Evolutionary conservation across 2,329 filamentous ascomycete species (phyloP), one percentile per base, ranked within the genome.

Genomic region (Zymoseptoria ardabiliae): DNA sequence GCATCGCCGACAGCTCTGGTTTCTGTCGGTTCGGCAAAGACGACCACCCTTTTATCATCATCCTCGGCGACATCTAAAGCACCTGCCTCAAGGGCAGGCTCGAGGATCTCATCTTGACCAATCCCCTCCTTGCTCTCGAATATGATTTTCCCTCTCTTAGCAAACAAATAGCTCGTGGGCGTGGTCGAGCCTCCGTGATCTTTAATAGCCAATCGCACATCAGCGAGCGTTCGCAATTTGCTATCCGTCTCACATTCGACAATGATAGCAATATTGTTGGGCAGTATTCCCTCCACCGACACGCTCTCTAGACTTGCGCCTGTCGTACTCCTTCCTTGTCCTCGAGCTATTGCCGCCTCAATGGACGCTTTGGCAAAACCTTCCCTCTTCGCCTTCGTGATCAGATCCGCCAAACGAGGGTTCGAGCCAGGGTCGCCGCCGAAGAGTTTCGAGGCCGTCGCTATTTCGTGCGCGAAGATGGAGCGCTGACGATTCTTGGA

Each of bases 241-340:
- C 85, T 91, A 68, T 96, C 92, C 4, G 91, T 93, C 73, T 94
- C 88, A 68, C 88, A 85, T 68, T 97, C 91, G 70, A 96, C 83
- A 10, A 97, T 86, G 5, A 93, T 79, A 10, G 90, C 91, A 17
- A 87, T 78, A 2, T 82, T 85, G 2, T 87, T 84, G 2, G 90
- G 89, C 61, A 95, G 77, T 65, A 97, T 88, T 23, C 86, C 86
- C 78, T 97, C 93, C 55, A 96, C 81, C 0, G 85, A 88, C 55
- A 94, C 74, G 35, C 78, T 79, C 71, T 97, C 92, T n/a, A 97
- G 83, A 13, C 85, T 81, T 17, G 83, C 82, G 56, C 94, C 94
- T 4, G 82, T 83, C 1, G 85, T 76, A 22, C 91, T 92, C 64
- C 87, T 83, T 50, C 94, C 93, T 72, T 97, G 92, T 1, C 94